A percentile compares a stretch with the other conserved stretches of the same genome.
Evolutionary conservation across 2,329 filamentous ascomycete genomes (phyloP).

Genomic region (Ophiocordyceps camponoti-floridani): DNA sequence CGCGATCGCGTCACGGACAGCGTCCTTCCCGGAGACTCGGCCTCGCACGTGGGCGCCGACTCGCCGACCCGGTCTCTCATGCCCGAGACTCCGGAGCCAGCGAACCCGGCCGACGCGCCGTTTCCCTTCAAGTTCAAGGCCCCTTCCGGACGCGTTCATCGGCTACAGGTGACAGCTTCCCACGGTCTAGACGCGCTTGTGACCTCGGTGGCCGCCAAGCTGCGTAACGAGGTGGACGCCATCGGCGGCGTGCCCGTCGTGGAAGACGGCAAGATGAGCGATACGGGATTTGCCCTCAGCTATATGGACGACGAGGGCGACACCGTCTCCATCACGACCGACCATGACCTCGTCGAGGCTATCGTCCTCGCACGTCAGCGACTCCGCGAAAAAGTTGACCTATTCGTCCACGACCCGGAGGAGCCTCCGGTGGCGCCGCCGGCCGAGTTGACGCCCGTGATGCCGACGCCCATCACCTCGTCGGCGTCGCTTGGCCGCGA

Average conservation of each 20-base stretch:
- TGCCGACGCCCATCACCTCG: slow-evolving; percentile 29
- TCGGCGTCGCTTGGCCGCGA: slow-evolving; percentile 29
- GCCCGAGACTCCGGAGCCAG: slow-evolving; percentile 29
- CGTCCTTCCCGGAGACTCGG: slow-evolving; percentile 82
- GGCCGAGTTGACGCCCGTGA: slow-evolving; percentile 21
- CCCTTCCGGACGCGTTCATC: slow-evolving; percentile 82
- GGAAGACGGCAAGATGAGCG: slow-evolving; percentile 60
- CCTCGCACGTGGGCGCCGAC: slow-evolving; percentile 74
- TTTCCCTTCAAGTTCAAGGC: slow-evolving; percentile 99
- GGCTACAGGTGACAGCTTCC: slow-evolving; percentile 67
- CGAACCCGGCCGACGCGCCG: slow-evolving; percentile 47
- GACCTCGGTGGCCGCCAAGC: slow-evolving; percentile 59
- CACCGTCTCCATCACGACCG: slow-evolving; percentile 89
- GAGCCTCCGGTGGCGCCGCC: slow-evolving; percentile 61
- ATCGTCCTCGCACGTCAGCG: slow-evolving; percentile 65
- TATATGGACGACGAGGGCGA: slow-evolving; percentile 96
- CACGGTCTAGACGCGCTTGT: slow-evolving; percentile 71
- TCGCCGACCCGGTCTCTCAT: slow-evolving; percentile 53
- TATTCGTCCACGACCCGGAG: slow-evolving; percentile 88
- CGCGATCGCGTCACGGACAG: slow-evolving; percentile 63
- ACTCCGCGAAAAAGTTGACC: slow-evolving; percentile 79
- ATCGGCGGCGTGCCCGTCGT: slow-evolving; percentile 68
- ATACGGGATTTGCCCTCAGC: slow-evolving; percentile 74
- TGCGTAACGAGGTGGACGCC: slow-evolving; percentile 64
- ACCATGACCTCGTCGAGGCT: slow-evolving; percentile 81